Base-by-base conservation (phyloP, 306 rosid species). In the Glycine latifolia region DNA sequence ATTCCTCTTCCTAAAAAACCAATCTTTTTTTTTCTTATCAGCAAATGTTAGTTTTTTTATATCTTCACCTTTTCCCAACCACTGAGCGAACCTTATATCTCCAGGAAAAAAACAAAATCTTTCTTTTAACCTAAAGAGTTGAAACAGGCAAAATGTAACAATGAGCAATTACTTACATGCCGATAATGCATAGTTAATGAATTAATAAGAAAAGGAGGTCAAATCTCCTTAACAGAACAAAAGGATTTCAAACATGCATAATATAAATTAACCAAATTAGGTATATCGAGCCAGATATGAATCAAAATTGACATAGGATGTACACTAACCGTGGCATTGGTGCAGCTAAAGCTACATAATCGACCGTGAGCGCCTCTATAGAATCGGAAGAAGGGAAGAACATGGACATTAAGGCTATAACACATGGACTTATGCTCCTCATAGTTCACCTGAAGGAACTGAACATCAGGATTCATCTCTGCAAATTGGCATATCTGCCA, bases 331-430 rank as follows among this genome's bases (percentile, higher is more conserved):
- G 97, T 93, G 70, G 95, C 97, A 76, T 90, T 95, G 55, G 99
- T 95, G 79, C 99, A 95, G 90, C 98, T 94, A 81, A 92, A 94
- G 89, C 97, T 90, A 79, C 97, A 93, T 39, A 95, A 78, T 46
- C 97, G 97, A 72, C 97, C 99, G 33, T 91, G 93, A 53, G 99
- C 87, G 3, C 99, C 99, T 87, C 97, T 82, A 82, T 93, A 95
- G 81, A 93, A 93, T 20, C 97, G 91, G 75, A 95, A 95, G 80
- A 95, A 95, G 14, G 99, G 99, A 43, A 95, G 91, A 10, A 95
- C 99, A 73, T 90, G 97, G 10, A 95, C 99, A 67, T 83, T 88
- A 17, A 93, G 97, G 83, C 99, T 95, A 79, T 93, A 88, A 79
- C 94, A 88, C 97, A 95, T 90, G 53, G 97, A 88, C 73, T 91